These are phyloP conservation scores for Colletotrichum sp. DNA, from an alignment of 2,329 filamentous ascomycete genomes.

Conservation along the genomic window DNA sequence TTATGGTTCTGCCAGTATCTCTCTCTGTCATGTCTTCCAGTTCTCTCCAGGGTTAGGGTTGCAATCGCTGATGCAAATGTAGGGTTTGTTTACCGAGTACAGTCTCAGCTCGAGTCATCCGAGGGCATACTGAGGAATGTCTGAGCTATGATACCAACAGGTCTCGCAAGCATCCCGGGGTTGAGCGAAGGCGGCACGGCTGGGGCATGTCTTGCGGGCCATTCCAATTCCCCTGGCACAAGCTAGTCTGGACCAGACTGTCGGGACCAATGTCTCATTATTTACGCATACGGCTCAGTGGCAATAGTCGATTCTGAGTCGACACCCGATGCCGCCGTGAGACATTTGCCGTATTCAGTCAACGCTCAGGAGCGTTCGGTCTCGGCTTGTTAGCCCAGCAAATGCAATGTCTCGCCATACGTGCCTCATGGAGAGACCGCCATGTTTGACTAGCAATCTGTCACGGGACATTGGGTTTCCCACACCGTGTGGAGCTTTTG, in stretches of 20 bases:
- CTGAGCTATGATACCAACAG: not conserved
- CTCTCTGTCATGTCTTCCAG: not conserved
- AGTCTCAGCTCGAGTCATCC: not conserved
- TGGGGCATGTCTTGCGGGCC: not conserved
- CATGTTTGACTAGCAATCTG: constrained; percentile 6
- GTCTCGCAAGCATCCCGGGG: not conserved
- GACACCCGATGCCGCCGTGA: not conserved
- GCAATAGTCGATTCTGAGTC: not conserved
- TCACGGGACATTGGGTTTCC: constrained; percentile 1
- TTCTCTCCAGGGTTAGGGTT: constrained; percentile 12
- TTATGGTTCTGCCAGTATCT: not conserved
- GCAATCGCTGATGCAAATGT: not conserved
- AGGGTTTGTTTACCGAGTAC: not conserved
- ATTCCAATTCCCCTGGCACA: not conserved
- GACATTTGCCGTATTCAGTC: not conserved
- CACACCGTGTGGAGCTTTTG: constrained; percentile 3
- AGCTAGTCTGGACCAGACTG: constrained; percentile 4
- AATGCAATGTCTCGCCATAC: not conserved
- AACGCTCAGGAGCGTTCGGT: not conserved
- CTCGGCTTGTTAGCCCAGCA: not conserved
- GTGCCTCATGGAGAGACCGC: not conserved
- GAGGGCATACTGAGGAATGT: not conserved
- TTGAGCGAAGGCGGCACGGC: not conserved
- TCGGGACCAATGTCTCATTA: not conserved
- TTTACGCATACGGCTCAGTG: not conserved